A percentile compares a stretch with the other conserved stretches of the same genome.
These are phyloP conservation scores for Lachancea sp. DNA, from an alignment of 805 yeast species.

Conservation along the genomic window DNA sequence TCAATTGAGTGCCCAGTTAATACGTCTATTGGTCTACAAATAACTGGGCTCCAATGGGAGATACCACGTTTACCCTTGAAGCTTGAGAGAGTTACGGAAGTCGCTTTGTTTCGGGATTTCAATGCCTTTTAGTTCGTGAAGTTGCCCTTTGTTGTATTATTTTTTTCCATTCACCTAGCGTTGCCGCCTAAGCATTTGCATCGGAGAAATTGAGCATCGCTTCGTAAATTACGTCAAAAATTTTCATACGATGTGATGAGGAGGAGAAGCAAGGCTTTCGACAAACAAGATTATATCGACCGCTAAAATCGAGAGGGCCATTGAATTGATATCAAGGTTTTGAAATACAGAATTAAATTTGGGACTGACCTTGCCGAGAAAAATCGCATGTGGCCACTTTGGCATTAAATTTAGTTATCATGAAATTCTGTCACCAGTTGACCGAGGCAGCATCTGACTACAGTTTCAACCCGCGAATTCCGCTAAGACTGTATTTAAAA, in stretches of 20 bases:
- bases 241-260: constrained; percentile 1
- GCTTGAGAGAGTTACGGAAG: no score
- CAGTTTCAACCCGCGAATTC: constrained; percentile 45
- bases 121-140: no score
- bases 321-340: neutral
- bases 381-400: neutral
- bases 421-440: constrained; percentile 14
- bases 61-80: no score
- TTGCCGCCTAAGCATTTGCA: neutral
- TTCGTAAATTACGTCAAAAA: constrained; percentile 4
- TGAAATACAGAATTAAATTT: no score
- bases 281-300: neutral
- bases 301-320: neutral
- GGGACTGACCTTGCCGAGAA: no score
- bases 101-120: no score
- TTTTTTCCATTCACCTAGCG: neutral
- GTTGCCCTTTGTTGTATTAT: neutral
- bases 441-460: constrained; percentile 46
- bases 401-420: neutral
- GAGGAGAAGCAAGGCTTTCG: neutral
- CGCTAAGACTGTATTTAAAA: constrained; percentile 50
- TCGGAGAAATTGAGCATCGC: constrained; percentile 6
- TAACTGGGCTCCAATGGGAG: no score
- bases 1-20: no score
- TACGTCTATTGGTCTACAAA: no score